Evolutionary conservation across 2,329 filamentous ascomycete genomes (phyloP), one percentile per base, ranked within the genome.

Genomic region (Diplodia corticola): DNA sequence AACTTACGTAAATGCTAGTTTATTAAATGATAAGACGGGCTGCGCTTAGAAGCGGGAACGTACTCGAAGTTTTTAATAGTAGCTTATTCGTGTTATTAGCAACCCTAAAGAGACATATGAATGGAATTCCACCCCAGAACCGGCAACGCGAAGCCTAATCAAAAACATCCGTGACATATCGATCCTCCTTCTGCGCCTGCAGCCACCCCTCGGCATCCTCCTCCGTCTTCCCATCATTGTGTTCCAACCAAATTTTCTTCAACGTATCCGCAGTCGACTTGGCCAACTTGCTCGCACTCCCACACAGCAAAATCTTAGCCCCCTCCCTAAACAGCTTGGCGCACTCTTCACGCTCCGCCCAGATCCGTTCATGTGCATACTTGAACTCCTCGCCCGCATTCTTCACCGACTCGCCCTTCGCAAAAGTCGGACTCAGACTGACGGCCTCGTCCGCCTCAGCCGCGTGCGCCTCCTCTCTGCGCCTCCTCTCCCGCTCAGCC

Each of bases 221-320:
- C 57, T 76, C 70, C 1, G 64, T 74, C 66, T 71, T 72, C 2
- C 53, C 35, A 53, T 70, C 70, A 20, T 74, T 73, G 4, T 69
- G 67, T 64, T 22, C 46, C 13, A 37, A n/a, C 55, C 55, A 67
- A 44, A 73, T 72, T 61, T 67, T 69, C 69, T 70, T 73, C 57
- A 70, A 69, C 20, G 76, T 75, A 54, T 76, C 72, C 4, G 71
- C 73, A 30, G 69, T 72, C 57, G 80, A 80, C 67, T 72, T 71
- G 33, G 75, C 77, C 53, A 82, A 77, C 69, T 75, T 78, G 53
- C 76, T 77, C 51, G 75, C 78, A 50, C 84, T 86, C 5, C 89
- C 89, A 73, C 89, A 91, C 12, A 90, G 81, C 71, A 85, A 90
- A 0, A 89, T 77, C 69, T 83, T 83, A 0, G 87, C 83, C 0